Evolutionary conservation across 495 filamentous ascomycete species (phyloP).

Genomic region (Pyrenula aspistea): DNA sequence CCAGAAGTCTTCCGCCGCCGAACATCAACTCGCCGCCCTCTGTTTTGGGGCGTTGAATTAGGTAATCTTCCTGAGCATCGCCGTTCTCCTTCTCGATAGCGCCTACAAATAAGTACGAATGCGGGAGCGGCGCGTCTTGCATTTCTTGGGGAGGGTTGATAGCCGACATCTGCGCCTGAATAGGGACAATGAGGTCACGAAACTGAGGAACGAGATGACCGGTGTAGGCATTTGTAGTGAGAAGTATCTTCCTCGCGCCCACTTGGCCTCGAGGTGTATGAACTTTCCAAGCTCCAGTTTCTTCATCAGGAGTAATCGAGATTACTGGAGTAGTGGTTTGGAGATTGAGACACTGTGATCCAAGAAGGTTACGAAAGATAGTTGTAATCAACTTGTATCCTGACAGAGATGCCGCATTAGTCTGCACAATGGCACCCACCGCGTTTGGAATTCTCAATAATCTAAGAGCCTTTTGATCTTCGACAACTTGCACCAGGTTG

Average conservation of each 20-base stretch:
- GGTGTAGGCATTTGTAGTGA: conserved; percentile 75
- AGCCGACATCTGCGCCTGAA: conserved; percentile 34
- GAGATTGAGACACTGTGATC: background rate
- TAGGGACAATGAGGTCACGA: conserved; percentile 61
- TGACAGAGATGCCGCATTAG: background rate
- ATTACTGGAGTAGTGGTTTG: background rate
- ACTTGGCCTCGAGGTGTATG: conserved; percentile 54
- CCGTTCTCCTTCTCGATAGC: background rate
- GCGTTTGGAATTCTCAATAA: background rate
- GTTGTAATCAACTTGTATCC: background rate
- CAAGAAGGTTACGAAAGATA: background rate
- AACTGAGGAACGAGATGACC: conserved; percentile 58
- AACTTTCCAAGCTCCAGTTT: conserved; percentile 21
- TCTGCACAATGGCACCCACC: background rate
- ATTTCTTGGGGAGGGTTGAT: conserved; percentile 16
- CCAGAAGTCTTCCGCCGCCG: conserved; percentile 32
- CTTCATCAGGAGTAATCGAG: conserved; percentile 5
- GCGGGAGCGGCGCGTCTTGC: conserved; percentile 8
- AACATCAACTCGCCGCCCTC: conserved; percentile 33
- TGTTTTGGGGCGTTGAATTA: conserved; percentile 32
- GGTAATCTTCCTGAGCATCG: conserved; percentile 24
- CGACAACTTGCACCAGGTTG: background rate
- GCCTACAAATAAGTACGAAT: background rate
- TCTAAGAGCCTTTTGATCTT: background rate
- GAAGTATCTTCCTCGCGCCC: conserved; percentile 44